Conservation (phyloP, 208 protist species). For the Herpetomonas samuelpessoai region DNA sequence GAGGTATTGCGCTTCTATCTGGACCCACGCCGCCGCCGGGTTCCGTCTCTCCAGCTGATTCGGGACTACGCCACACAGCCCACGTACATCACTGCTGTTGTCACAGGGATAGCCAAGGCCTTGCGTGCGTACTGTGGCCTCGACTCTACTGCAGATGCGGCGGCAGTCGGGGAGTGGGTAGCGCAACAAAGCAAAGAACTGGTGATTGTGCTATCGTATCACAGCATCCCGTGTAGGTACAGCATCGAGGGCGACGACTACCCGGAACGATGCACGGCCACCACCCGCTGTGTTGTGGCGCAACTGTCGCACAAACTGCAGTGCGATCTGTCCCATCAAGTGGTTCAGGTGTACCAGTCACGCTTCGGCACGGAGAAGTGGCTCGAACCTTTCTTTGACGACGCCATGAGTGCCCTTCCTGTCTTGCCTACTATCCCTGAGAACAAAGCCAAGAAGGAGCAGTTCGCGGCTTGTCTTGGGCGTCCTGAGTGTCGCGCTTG, state of each 20-base stretch:
- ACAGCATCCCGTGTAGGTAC: slow-evolving; percentile 39
- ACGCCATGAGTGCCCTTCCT: slow-evolving; percentile 17
- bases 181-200: slow-evolving; percentile 3
- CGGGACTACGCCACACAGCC: slow-evolving; percentile 40
- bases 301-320: slow-evolving; percentile 11
- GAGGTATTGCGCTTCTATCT: slow-evolving; percentile 30
- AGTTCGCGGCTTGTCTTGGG: slow-evolving; percentile 10
- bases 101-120: slow-evolving; percentile 8
- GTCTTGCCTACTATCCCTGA: neutral
- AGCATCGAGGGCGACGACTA: slow-evolving; percentile 33
- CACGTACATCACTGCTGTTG: slow-evolving; percentile 35
- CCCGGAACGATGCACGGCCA: slow-evolving; percentile 22
- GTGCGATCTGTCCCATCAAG: slow-evolving; percentile 9
- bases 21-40: slow-evolving; percentile 14
- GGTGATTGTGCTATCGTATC: slow-evolving; percentile 40
- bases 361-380: slow-evolving; percentile 42
- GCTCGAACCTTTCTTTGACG: slow-evolving; percentile 33
- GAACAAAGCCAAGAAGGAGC: slow-evolving; percentile 3
- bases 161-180: slow-evolving; percentile 7
- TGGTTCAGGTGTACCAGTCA: slow-evolving; percentile 47
- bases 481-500: slow-evolving; percentile 9
- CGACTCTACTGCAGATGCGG: neutral
- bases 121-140: slow-evolving; percentile 17
- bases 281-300: slow-evolving; percentile 12
- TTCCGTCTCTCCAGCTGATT: slow-evolving; percentile 35